These are phyloP conservation scores for Pichia scutulata DNA, from an alignment of 805 yeast species.

Conservation along the genomic window DNA sequence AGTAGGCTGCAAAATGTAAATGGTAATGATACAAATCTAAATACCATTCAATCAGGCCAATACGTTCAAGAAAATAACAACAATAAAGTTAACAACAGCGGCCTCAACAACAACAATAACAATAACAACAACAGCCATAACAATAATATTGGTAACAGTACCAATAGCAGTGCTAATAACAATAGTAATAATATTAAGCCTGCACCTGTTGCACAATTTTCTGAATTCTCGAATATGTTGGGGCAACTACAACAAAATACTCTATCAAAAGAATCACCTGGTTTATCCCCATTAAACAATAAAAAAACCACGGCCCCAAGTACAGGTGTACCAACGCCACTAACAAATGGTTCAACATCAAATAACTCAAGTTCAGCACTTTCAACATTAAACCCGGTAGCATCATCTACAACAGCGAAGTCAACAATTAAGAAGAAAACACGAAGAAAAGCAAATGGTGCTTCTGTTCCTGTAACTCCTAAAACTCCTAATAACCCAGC, in stretches of 20 bases:
- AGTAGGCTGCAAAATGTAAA: slow-evolving; percentile 36
- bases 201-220: slow-evolving; percentile 12
- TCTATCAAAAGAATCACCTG: slow-evolving; percentile 1
- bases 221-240: slow-evolving; percentile 15
- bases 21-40: background rate
- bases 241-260: slow-evolving; percentile 11
- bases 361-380: slow-evolving; percentile 11
- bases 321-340: slow-evolving; percentile 6
- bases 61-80: background rate
- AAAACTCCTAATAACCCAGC: slow-evolving; percentile 24
- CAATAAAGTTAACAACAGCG: background rate
- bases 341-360: background rate
- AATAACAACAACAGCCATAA: background rate
- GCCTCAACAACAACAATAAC: background rate
- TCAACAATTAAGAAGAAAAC: slow-evolving; percentile 13
- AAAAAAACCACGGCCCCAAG: slow-evolving; percentile 10
- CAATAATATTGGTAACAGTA: slow-evolving; percentile 15
- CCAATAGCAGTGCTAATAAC: too few species aligned
- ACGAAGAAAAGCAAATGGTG: slow-evolving; percentile 20
- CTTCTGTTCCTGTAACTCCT: slow-evolving; percentile 30
- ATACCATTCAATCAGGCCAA: background rate
- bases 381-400: slow-evolving; percentile 12
- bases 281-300: slow-evolving; percentile 3
- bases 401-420: slow-evolving; percentile 6
- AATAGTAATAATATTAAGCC: background rate